Conservation (phyloP, 2,329 filamentous ascomycete genomes). For the Sclerotinia trifoliorum region DNA sequence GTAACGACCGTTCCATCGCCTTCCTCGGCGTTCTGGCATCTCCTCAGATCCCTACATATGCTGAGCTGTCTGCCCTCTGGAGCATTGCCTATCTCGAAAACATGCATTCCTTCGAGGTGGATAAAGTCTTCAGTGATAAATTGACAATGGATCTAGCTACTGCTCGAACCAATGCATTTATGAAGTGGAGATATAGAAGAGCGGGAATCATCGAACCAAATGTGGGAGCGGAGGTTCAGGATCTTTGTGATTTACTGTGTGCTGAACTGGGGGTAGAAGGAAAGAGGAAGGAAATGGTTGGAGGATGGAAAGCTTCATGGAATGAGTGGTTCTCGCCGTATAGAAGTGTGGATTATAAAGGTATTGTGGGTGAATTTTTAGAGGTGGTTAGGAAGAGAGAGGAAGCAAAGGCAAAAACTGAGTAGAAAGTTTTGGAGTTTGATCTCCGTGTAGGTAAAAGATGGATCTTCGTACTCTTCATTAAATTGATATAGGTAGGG, state of each 20-base stretch:
- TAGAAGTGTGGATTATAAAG: slow-evolving; percentile 22
- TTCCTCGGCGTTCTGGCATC: slow-evolving; percentile 35
- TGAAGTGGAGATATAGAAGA: slow-evolving; percentile 20
- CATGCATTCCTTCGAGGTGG: slow-evolving; percentile 15
- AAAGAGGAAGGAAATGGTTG: slow-evolving; percentile 11
- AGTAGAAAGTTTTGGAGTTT: not conserved
- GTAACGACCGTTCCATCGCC: slow-evolving; percentile 39
- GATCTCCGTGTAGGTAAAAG: too few species aligned
- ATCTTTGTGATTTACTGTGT: slow-evolving; percentile 23
- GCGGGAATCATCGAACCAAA: slow-evolving; percentile 17
- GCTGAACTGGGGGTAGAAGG: slow-evolving; percentile 15
- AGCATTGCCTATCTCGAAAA: slow-evolving; percentile 23
- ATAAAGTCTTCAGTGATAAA: slow-evolving; percentile 3
- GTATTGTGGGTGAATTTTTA: slow-evolving; percentile 22
- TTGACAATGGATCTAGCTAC: slow-evolving; percentile 16
- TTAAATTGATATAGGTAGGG: not conserved
- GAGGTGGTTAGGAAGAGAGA: slow-evolving; percentile 7
- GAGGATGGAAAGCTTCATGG: slow-evolving; percentile 14
- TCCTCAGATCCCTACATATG: slow-evolving; percentile 21
- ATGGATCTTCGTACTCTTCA: too few species aligned
- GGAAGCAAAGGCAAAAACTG: not conserved
- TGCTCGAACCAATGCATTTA: slow-evolving; percentile 1
- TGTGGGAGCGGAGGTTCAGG: slow-evolving; percentile 23
- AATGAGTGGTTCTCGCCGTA: slow-evolving; percentile 26
- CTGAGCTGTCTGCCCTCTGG: slow-evolving; percentile 23